Evolutionary conservation across 768 basidiomycete species (phyloP).

Genomic region (Termitomyces titanicus): DNA sequence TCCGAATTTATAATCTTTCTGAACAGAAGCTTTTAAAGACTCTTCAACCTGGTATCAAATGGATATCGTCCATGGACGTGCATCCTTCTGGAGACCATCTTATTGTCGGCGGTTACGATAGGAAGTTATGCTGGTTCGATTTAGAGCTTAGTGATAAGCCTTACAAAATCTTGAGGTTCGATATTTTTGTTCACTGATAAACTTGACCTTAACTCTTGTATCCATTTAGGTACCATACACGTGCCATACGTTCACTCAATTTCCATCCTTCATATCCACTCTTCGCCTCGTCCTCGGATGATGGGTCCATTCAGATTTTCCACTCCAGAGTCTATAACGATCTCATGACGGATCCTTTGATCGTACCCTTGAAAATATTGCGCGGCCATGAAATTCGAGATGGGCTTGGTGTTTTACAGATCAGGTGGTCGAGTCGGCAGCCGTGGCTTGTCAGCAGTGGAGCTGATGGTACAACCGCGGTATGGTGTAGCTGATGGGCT

Average conservation of each 20-base stretch:
- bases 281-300: constrained; percentile 95
- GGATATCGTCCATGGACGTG: constrained; percentile 97
- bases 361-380: constrained; percentile 95
- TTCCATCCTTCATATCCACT: constrained; percentile 96
- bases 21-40: constrained; percentile 94
- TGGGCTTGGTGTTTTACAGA: constrained; percentile 86
- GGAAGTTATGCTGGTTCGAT: constrained; percentile 98
- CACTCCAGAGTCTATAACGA: constrained; percentile 94
- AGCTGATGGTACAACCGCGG: constrained; percentile 82
- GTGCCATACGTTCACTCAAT: constrained; percentile 87
- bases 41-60: constrained; percentile 89
- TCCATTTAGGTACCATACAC: constrained; percentile 76
- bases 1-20: constrained; percentile 90
- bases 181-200: constrained; percentile 7
- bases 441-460: constrained; percentile 94
- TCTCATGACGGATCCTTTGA: constrained; percentile 94
- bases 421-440: constrained; percentile 84
- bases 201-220: constrained; percentile 7
- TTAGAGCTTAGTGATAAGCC: constrained; percentile 95
- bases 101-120: constrained; percentile 96
- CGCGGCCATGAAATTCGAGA: constrained; percentile 85
- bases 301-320: constrained; percentile 96
- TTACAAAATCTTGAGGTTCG: constrained; percentile 90
- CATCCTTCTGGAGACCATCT: constrained; percentile 96
- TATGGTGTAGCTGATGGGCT: constrained; percentile 80